phyloP scores from a whole-genome alignment of 2,329 filamentous ascomycete species.

The Lithohypha guttulata region DNA sequence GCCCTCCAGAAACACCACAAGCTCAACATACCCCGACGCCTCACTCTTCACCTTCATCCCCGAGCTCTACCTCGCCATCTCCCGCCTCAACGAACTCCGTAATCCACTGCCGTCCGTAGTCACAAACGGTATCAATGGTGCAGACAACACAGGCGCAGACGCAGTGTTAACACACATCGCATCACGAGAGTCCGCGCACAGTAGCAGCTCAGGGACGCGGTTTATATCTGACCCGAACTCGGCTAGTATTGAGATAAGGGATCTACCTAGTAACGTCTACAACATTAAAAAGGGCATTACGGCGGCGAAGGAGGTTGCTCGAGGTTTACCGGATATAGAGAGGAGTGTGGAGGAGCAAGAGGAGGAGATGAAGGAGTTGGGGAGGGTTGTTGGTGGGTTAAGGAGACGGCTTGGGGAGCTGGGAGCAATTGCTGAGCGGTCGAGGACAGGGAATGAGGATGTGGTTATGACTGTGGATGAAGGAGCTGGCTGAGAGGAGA shows the following conservation, averaged over 20 bases:
- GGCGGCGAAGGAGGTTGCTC: slow-evolving; percentile 50
- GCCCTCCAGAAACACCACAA: neutral
- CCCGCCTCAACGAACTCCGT: slow-evolving; percentile 44
- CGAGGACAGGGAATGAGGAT: neutral
- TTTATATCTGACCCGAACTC: slow-evolving; percentile 20
- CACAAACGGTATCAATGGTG: slow-evolving; percentile 30
- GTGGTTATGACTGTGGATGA: neutral
- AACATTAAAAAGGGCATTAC: slow-evolving; percentile 74
- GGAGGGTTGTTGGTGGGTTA: slow-evolving; percentile 30
- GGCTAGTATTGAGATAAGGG: slow-evolving; percentile 51
- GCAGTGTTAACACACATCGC: slow-evolving; percentile 21
- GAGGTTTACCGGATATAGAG: slow-evolving; percentile 34
- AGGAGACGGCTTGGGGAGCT: slow-evolving; percentile 32
- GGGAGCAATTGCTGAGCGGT: slow-evolving; percentile 23
- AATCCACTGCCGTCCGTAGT: slow-evolving; percentile 37
- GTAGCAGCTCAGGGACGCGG: slow-evolving; percentile 25
- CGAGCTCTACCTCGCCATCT: slow-evolving; percentile 66
- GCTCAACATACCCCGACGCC: slow-evolving; percentile 54
- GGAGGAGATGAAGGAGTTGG: slow-evolving; percentile 32
- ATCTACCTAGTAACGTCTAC: slow-evolving; percentile 68
- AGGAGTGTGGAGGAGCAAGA: slow-evolving; percentile 35
- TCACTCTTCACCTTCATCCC: slow-evolving; percentile 79
- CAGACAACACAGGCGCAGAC: slow-evolving; percentile 19
- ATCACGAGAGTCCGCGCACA: slow-evolving; percentile 23
- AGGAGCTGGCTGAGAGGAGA: neutral